A percentile compares a stretch with the other conserved stretches of the same genome.
phyloP scores from a whole-genome alignment of 2,329 filamentous ascomycete genomes.

The Coniochaeta ligniaria region DNA sequence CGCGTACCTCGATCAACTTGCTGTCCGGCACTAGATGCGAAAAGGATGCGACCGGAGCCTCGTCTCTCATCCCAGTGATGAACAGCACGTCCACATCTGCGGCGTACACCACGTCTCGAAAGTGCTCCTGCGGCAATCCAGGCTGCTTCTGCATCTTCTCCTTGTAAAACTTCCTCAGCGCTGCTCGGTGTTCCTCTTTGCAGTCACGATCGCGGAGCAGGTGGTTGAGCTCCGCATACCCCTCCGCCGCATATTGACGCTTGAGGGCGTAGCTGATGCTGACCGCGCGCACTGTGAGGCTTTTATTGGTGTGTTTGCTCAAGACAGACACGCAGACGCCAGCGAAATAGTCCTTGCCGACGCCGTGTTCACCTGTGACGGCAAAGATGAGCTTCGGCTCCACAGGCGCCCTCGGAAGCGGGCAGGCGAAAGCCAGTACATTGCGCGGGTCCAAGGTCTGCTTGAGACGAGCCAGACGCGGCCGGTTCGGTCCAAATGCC shows the following conservation, averaged over 20 bases:
- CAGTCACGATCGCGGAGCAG: slow-evolving; percentile 48
- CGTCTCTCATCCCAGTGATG: slow-evolving; percentile 57
- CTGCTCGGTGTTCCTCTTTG: slow-evolving; percentile 52
- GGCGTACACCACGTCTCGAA: slow-evolving; percentile 36
- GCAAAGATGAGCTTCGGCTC: slow-evolving; percentile 45
- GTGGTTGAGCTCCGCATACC: slow-evolving; percentile 36
- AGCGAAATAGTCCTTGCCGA: slow-evolving; percentile 56
- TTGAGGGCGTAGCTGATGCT: slow-evolving; percentile 56
- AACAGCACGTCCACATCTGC: slow-evolving; percentile 45
- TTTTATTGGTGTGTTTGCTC: slow-evolving; percentile 9
- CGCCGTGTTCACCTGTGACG: slow-evolving; percentile 45
- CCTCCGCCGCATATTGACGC: slow-evolving; percentile 43
- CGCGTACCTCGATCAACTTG: slow-evolving; percentile 45
- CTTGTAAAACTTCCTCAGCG: slow-evolving; percentile 44
- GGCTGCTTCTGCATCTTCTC: slow-evolving; percentile 34
- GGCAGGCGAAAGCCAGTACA: slow-evolving; percentile 48
- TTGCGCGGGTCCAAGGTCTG: slow-evolving; percentile 36
- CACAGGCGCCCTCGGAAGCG: slow-evolving; percentile 31
- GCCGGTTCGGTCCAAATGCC: slow-evolving; percentile 50
- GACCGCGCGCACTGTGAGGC: slow-evolving; percentile 28
- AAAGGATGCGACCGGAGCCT: slow-evolving; percentile 45
- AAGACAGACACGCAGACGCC: slow-evolving; percentile 40
- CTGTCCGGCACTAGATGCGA: slow-evolving; percentile 46
- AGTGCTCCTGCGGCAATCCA: slow-evolving; percentile 41
- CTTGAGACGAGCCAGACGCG: slow-evolving; percentile 45